Evolutionary conservation across 345 rosid genomes (phyloP).

Genomic region (Ailanthus altissimus): DNA sequence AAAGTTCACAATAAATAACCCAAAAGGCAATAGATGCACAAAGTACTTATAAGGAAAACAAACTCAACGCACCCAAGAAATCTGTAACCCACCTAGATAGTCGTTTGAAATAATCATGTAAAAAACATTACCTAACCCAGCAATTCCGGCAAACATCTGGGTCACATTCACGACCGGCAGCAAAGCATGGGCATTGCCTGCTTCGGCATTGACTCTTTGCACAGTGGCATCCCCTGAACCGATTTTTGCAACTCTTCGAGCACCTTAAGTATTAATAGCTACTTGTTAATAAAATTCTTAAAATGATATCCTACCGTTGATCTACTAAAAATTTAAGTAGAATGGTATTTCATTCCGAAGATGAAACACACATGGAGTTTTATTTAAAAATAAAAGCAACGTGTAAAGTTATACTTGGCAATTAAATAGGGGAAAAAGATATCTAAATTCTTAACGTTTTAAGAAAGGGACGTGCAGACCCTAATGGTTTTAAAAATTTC

Average conservation of each 20-base stretch:
- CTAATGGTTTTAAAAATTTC: no score
- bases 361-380: not conserved
- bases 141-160: constrained; percentile 98
- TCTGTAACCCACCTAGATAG: not conserved
- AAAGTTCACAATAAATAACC: not conserved
- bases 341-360: not conserved
- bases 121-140: constrained; percentile 60
- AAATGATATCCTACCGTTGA: not conserved
- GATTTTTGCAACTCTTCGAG: constrained; percentile 95
- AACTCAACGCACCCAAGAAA: not conserved
- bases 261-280: constrained; percentile 54
- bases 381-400: not conserved
- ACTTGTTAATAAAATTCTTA: constrained; percentile 13
- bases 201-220: constrained; percentile 99
- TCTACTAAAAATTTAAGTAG: not conserved
- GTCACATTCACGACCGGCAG: constrained; percentile 98
- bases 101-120: not conserved
- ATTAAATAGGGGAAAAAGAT: no score
- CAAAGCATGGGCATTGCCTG: constrained; percentile 98
- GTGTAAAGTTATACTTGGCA: not conserved
- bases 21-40: not conserved
- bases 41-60: not conserved
- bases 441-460: no score
- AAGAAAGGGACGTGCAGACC: no score
- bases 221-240: constrained; percentile 99